Base-by-base conservation (phyloP, 1,139 yeast species). In the Debaryomyces subglobosus region DNA sequence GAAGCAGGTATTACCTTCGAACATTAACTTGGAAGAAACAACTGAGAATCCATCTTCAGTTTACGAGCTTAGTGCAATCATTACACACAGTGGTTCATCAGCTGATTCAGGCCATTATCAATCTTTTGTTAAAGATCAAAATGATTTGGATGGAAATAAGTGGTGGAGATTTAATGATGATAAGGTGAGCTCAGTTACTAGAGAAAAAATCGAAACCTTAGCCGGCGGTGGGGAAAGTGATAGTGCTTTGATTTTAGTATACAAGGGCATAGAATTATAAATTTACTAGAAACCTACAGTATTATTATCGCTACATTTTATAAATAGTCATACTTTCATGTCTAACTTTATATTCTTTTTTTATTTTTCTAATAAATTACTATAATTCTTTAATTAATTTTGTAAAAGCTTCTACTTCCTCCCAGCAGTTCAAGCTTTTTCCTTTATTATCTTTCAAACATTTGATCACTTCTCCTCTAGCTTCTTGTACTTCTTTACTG, bases 171-270 rank as follows among this genome's bases (percentile, higher is more conserved):
- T 90, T 70, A 91, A 94, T 65, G 99, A 94, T 66, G 96, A 92
- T 68, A 86, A 87, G 64, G 96, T 95, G n/a, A 73, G 84, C 8
- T 71, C 78, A 36, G 91, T 92, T 13, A 81, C 78, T 51, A 88
- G 83, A 62, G 95, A 90, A 47, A 89, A 82, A 63, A 83, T 94
- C 53, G 97, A 90, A 64, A 71, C 81, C 48, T 78, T 95, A 55
- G 89, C 97, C 7, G 99, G 99, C 42, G 99, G 99, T 46, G 97
- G 99, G 52, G 99, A 95, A 71, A 85, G 96, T 59, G 99, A 94
- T 68, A 85, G 96, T 60, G 99, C 99, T 1, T 81, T 94, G 68
- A 85, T 95, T 53, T 78, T 92, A 56, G 70, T 94, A 47, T 94
- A 94, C 74, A 86, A 86, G 63, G 96, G 90, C 3, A 81, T 85